Conservation (phyloP, 306 rosid genomes). For the Cicer judaicum region DNA sequence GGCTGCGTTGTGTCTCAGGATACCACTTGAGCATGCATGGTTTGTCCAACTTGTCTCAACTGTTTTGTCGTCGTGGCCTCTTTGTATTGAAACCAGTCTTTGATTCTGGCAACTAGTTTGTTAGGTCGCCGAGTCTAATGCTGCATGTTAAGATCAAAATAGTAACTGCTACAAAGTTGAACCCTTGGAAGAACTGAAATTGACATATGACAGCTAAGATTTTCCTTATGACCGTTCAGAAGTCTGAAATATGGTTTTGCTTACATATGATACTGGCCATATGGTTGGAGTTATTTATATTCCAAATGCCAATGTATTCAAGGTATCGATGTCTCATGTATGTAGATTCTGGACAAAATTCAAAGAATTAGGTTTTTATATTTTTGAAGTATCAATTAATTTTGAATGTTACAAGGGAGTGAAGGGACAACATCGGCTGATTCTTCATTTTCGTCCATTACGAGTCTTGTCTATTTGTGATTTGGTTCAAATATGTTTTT, state of each 20-base stretch:
- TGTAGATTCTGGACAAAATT: not conserved
- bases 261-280: not conserved
- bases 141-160: not conserved
- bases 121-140: slow-evolving; percentile 1
- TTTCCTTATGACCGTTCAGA: slow-evolving; percentile 14
- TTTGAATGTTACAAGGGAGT: not conserved
- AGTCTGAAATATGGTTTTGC: not conserved
- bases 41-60: slow-evolving; percentile 15
- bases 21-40: slow-evolving; percentile 19
- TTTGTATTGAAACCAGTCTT: not conserved
- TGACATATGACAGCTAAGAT: slow-evolving; percentile 3
- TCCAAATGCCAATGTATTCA: slow-evolving; percentile 8
- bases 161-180: slow-evolving; percentile 27
- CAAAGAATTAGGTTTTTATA: not conserved
- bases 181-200: slow-evolving; percentile 24
- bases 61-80: not conserved
- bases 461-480: not conserved
- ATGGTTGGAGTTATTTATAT: slow-evolving; percentile 16
- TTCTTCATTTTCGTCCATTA: not conserved
- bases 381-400: not conserved
- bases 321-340: not conserved
- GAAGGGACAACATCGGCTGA: not conserved
- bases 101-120: not conserved
- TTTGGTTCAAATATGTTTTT: not conserved
- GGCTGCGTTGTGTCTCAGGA: slow-evolving; percentile 16